These are phyloP conservation scores for Fusarium oxysporum DNA, from an alignment of 2,329 filamentous ascomycete species.

Conservation along the genomic window DNA sequence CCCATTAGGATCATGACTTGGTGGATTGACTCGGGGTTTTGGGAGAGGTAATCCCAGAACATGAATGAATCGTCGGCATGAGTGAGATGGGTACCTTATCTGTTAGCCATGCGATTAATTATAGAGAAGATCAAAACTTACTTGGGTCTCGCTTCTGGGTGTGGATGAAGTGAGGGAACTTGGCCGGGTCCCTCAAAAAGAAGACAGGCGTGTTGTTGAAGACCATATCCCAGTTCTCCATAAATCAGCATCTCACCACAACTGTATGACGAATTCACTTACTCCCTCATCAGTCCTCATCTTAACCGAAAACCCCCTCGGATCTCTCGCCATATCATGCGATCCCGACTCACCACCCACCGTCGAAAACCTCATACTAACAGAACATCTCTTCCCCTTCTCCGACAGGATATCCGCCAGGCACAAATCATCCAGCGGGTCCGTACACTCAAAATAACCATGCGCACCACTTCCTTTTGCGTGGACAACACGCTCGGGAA, in stretches of 20 bases:
- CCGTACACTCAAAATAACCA: conserved; percentile 62
- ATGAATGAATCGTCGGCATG: conserved; percentile 27
- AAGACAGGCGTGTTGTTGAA: conserved; percentile 75
- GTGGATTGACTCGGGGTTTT: conserved; percentile 70
- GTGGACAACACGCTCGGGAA: conserved; percentile 71
- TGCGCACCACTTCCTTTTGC: conserved; percentile 69
- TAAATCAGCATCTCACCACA: not conserved
- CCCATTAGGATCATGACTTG: conserved; percentile 69
- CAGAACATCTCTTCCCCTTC: conserved; percentile 75
- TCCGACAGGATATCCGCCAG: conserved; percentile 65
- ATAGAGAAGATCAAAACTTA: not conserved
- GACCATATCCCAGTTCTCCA: conserved; percentile 5
- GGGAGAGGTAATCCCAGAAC: conserved; percentile 62
- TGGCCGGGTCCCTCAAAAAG: conserved; percentile 79
- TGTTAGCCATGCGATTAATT: not conserved
- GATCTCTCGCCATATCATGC: conserved; percentile 77
- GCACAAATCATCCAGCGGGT: conserved; percentile 65
- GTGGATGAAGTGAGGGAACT: conserved; percentile 80
- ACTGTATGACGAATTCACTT: fast-evolving
- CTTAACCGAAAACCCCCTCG: conserved; percentile 78
- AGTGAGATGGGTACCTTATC: conserved; percentile 66
- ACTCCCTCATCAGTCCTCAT: conserved; percentile 67
- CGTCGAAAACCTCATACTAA: conserved; percentile 78
- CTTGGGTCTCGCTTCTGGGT: conserved; percentile 78
- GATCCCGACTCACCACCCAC: conserved; percentile 80